phyloP scores from a whole-genome alignment of 2,329 filamentous ascomycete species.

The Paraphoma chrysanthemicola region DNA sequence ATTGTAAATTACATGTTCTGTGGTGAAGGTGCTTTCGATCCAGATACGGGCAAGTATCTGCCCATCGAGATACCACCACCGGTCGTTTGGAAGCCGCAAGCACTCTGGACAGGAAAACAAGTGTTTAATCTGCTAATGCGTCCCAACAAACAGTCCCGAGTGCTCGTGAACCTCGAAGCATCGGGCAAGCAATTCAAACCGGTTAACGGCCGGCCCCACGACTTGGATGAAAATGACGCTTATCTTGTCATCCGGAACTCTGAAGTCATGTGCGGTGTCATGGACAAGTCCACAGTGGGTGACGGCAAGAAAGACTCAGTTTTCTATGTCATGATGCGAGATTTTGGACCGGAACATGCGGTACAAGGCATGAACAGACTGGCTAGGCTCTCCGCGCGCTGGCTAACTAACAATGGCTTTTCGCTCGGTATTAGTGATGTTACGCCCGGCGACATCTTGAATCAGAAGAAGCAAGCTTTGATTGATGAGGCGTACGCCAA shows the following conservation, averaged over 20 bases:
- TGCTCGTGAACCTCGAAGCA: slow-evolving; percentile 90
- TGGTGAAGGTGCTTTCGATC: slow-evolving; percentile 61
- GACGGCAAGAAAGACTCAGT: slow-evolving; percentile 97
- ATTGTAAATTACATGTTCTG: slow-evolving; percentile 95
- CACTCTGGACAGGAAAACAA: slow-evolving; percentile 96
- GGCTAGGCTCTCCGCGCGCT: slow-evolving; percentile 86
- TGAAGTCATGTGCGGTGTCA: slow-evolving; percentile 94
- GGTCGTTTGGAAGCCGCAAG: slow-evolving; percentile 82
- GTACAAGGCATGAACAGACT: slow-evolving; percentile 93
- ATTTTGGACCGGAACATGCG: slow-evolving; percentile 89
- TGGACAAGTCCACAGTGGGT: slow-evolving; percentile 98
- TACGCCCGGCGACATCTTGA: slow-evolving; percentile 77
- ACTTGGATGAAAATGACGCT: slow-evolving; percentile 75
- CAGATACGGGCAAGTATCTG: slow-evolving; percentile 57
- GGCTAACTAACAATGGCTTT: slow-evolving; percentile 89
- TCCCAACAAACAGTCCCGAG: slow-evolving; percentile 81
- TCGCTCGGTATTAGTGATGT: slow-evolving; percentile 97
- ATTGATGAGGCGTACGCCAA: slow-evolving; percentile 79
- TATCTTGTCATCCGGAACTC: slow-evolving; percentile 96
- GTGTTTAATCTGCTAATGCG: slow-evolving; percentile 91
- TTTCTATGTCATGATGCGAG: slow-evolving; percentile 94
- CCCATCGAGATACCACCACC: slow-evolving; percentile 86
- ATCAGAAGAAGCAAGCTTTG: slow-evolving; percentile 74
- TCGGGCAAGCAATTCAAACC: slow-evolving; percentile 82
- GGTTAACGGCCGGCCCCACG: slow-evolving; percentile 72